These are phyloP conservation scores for Leccinum solheimii DNA, from an alignment of 1,284 basidiomycete species.

Conservation along the genomic window DNA sequence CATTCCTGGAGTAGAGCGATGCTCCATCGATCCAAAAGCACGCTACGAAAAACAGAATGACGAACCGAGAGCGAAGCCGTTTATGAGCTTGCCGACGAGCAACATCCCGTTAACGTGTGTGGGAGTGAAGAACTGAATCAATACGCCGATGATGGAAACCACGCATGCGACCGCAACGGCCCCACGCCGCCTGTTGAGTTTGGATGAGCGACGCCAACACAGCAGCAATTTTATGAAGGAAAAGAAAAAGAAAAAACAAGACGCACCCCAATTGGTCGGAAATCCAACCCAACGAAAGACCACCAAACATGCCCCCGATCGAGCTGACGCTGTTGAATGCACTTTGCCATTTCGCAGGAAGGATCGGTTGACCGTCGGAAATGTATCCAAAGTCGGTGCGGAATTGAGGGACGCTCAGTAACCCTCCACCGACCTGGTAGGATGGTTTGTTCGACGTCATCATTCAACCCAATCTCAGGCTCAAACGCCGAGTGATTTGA, in stretches of 20 bases:
- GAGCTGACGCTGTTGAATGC: slow-evolving; percentile 30
- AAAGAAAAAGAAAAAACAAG: no score
- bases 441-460: not conserved
- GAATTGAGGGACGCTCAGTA: slow-evolving; percentile 16
- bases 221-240: no score
- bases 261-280: slow-evolving; percentile 26
- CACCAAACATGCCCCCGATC: slow-evolving; percentile 30
- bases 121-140: slow-evolving; percentile 31
- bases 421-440: slow-evolving; percentile 23
- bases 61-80: slow-evolving; percentile 30
- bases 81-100: slow-evolving; percentile 31
- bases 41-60: no score
- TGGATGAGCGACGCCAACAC: not conserved
- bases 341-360: slow-evolving; percentile 34
- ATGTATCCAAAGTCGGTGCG: slow-evolving; percentile 30
- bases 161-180: slow-evolving; percentile 24
- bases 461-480: not conserved
- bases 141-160: slow-evolving; percentile 28
- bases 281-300: slow-evolving; percentile 30
- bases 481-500: no score
- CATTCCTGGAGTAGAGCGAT: slow-evolving; percentile 20
- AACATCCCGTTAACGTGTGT: slow-evolving; percentile 27
- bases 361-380: slow-evolving; percentile 7
- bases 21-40: not conserved
- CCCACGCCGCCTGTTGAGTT: slow-evolving; percentile 21